Evolutionary conservation across 306 rosid species (phyloP).

Genomic region (Medicago arabica): DNA sequence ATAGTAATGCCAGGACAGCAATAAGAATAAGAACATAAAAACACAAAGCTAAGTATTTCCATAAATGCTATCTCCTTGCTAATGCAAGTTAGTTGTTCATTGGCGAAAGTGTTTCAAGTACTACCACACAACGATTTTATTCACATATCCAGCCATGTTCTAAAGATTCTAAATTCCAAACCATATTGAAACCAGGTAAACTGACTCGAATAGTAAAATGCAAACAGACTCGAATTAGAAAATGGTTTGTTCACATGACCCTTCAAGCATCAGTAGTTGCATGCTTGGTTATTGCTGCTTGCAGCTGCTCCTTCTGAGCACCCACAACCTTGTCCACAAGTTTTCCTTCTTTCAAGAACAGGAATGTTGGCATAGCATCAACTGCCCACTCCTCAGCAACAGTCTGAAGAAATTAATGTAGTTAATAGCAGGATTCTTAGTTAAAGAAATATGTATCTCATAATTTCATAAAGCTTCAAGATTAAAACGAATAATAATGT

Average conservation of each 20-base stretch:
- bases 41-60: neutral
- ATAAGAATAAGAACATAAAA: neutral
- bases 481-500: neutral
- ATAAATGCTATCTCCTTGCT: neutral
- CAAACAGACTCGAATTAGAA: constrained; percentile 12
- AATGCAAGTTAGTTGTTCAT: neutral
- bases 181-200: constrained; percentile 27
- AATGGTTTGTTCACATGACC: constrained; percentile 10
- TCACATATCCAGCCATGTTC: constrained; percentile 1
- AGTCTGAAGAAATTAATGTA: constrained; percentile 39
- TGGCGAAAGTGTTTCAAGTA: neutral
- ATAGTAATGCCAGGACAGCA: neutral
- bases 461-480: neutral
- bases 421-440: constrained; percentile 1
- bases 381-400: constrained; percentile 71
- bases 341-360: constrained; percentile 80
- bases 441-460: constrained; percentile 7
- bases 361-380: constrained; percentile 83
- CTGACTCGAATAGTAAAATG: constrained; percentile 3
- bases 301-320: constrained; percentile 65
- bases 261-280: constrained; percentile 39
- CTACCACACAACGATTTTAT: constrained; percentile 24
- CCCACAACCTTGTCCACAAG: constrained; percentile 70
- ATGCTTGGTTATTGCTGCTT: constrained; percentile 46
- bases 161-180: constrained; percentile 3